Conservation (phyloP, 352 stramenopile genomes). For the Globisporangium spinosum region DNA sequence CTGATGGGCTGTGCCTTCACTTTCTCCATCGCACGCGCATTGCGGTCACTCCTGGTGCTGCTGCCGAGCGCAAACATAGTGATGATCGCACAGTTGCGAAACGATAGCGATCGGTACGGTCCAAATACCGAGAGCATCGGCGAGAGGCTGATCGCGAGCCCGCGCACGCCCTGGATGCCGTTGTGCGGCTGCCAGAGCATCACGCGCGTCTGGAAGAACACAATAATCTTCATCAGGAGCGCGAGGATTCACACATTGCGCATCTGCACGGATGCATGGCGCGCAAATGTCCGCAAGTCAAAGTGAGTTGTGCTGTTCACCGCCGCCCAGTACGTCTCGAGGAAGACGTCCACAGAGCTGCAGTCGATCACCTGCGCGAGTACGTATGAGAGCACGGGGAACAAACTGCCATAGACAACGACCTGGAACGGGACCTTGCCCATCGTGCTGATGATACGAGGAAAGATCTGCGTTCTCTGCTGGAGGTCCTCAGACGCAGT, state of each 20-base stretch:
- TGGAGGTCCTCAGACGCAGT: not conserved
- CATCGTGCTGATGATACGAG: conserved; percentile 11
- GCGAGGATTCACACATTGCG: conserved; percentile 41
- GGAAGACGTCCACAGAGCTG: conserved; percentile 34
- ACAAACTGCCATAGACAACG: conserved; percentile 44
- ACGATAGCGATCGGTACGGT: conserved; percentile 22
- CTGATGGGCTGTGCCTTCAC: conserved; percentile 7
- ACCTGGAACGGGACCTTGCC: conserved; percentile 48
- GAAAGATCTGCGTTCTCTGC: not conserved
- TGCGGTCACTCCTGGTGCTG: not conserved
- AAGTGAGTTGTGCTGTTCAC: conserved; percentile 19
- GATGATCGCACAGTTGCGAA: conserved; percentile 18
- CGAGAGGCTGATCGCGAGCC: conserved; percentile 33
- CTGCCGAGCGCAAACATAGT: conserved; percentile 8
- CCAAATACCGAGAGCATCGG: conserved; percentile 35
- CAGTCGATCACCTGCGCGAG: conserved; percentile 37
- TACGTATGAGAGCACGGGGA: conserved; percentile 38
- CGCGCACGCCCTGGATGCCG: conserved; percentile 28
- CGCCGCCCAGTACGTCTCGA: conserved; percentile 36
- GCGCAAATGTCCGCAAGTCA: conserved; percentile 26
- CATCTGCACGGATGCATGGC: conserved; percentile 38
- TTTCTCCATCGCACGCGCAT: not conserved
- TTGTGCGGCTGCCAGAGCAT: conserved; percentile 20
- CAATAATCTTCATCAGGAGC: conserved; percentile 24
- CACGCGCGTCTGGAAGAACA: conserved; percentile 18